phyloP scores from a whole-genome alignment of 495 filamentous ascomycete genomes.

The Penicillium pancosmium region DNA sequence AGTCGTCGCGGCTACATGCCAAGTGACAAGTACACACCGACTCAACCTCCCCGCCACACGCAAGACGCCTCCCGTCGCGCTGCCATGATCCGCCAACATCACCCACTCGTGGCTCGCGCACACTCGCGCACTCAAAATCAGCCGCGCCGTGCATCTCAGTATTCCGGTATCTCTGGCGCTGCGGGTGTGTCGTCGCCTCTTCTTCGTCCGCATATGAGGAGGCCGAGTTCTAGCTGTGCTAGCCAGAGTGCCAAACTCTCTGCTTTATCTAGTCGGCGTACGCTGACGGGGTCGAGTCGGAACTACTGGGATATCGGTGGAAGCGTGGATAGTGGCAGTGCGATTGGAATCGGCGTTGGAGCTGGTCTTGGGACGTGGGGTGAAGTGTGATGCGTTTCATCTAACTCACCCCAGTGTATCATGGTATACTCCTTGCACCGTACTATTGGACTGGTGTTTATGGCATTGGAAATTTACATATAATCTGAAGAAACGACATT shows the following conservation, averaged over 20 bases:
- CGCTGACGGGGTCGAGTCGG: conserved; percentile 59
- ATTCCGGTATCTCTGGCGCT: conserved; percentile 46
- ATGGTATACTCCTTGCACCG: no score
- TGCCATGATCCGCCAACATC: conserved; percentile 80
- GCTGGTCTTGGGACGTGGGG: conserved; percentile 75
- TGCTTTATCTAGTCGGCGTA: conserved; percentile 58
- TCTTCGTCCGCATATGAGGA: conserved; percentile 49
- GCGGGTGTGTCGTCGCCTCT: conserved; percentile 47
- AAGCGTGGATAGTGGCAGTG: conserved; percentile 72
- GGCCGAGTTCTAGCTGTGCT: conserved; percentile 69
- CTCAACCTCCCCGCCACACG: conserved; percentile 42
- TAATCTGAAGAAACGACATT: conserved; percentile 6
- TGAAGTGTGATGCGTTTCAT: conserved; percentile 52
- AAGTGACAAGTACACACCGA: conserved; percentile 36
- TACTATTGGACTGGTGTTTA: background rate
- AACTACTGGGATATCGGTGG: conserved; percentile 90
- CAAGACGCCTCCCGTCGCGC: conserved; percentile 75
- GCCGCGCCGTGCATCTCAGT: conserved; percentile 53
- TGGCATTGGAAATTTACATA: background rate
- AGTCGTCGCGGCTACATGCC: conserved; percentile 43
- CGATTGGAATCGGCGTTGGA: conserved; percentile 61
- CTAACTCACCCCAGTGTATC: background rate
- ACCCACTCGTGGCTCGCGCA: conserved; percentile 72
- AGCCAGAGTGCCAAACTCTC: conserved; percentile 74
- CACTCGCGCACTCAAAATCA: conserved; percentile 50